These are phyloP conservation scores for Rubia occidens DNA, from an alignment of 305 asterid genomes.

Conservation along the genomic window DNA sequence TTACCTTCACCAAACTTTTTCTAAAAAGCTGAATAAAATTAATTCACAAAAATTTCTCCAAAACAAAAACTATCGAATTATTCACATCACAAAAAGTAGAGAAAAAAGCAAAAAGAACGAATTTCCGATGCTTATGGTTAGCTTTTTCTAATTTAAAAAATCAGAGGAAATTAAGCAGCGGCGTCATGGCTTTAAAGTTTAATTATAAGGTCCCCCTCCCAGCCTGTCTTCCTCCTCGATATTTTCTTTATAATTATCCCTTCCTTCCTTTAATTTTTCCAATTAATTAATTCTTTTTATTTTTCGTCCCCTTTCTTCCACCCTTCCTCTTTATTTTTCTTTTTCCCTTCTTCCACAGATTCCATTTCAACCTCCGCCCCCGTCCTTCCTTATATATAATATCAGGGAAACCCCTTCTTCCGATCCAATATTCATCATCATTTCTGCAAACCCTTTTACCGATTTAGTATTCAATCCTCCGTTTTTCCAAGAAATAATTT, in stretches of 20 bases:
- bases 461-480: background rate
- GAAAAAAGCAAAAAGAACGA: background rate
- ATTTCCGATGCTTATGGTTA: background rate
- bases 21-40: no score
- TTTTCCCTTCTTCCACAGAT: slow-evolving; percentile 10
- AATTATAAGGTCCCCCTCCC: slow-evolving; percentile 5
- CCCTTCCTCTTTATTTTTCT: slow-evolving; percentile 7
- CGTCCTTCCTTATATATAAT: background rate
- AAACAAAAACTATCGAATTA: background rate
- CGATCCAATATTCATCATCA: background rate
- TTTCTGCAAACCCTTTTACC: background rate
- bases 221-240: slow-evolving; percentile 18
- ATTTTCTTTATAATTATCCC: slow-evolving; percentile 13
- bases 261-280: slow-evolving; percentile 13
- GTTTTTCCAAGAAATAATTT: background rate
- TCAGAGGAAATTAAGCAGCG: background rate
- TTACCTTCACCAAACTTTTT: background rate
- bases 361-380: slow-evolving; percentile 13
- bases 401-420: background rate
- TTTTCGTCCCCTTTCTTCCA: slow-evolving; percentile 19
- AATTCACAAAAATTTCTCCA: background rate
- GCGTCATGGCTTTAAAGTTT: background rate
- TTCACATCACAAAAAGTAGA: background rate
- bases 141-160: background rate
- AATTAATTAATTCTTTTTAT: slow-evolving; percentile 23